Conservation (phyloP, 257 asterid genomes). For the Apocynum venetum region DNA sequence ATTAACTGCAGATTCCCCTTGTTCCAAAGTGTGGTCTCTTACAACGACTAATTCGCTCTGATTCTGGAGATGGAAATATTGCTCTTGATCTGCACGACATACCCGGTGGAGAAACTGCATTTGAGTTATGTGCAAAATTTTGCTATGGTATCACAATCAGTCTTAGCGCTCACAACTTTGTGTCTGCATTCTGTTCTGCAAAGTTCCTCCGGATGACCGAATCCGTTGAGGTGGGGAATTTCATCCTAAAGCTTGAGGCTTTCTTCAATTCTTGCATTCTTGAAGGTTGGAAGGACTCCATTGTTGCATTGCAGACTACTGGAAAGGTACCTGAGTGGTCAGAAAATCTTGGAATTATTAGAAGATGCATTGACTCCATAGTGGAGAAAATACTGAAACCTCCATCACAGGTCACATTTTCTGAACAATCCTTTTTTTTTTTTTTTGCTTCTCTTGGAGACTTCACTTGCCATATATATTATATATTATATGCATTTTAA, state of each 20-base stretch:
- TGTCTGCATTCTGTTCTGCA: conserved; percentile 58
- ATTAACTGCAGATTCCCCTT: conserved; percentile 54
- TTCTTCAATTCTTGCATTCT: conserved; percentile 76
- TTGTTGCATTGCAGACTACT: conserved; percentile 47
- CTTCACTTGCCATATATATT: not conserved
- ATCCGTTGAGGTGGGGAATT: conserved; percentile 53
- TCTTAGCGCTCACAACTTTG: conserved; percentile 68
- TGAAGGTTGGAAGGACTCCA: conserved; percentile 68
- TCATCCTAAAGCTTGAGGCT: conserved; percentile 50
- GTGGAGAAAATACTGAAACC: conserved; percentile 65
- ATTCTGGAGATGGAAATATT: conserved; percentile 28
- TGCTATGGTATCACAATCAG: conserved; percentile 74
- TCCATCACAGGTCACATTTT: conserved; percentile 47
- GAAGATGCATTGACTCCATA: conserved; percentile 74
- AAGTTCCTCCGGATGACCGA: conserved; percentile 76
- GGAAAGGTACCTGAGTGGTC: conserved; percentile 49
- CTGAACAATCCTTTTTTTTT: not conserved
- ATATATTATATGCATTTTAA: conserved; percentile 1
- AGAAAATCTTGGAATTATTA: conserved; percentile 58
- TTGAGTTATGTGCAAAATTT: conserved; percentile 71
- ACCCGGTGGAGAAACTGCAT: conserved; percentile 76
- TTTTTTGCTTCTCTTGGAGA: not conserved
- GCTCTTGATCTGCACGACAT: conserved; percentile 51
- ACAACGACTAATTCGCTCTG: conserved; percentile 39
- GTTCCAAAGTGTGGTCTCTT: conserved; percentile 62